Percentiles rank a stretch among this genome's conserved stretches.
phyloP scores from a whole-genome alignment of 192 early-diverging fungal species.

The Podila epicladia region DNA sequence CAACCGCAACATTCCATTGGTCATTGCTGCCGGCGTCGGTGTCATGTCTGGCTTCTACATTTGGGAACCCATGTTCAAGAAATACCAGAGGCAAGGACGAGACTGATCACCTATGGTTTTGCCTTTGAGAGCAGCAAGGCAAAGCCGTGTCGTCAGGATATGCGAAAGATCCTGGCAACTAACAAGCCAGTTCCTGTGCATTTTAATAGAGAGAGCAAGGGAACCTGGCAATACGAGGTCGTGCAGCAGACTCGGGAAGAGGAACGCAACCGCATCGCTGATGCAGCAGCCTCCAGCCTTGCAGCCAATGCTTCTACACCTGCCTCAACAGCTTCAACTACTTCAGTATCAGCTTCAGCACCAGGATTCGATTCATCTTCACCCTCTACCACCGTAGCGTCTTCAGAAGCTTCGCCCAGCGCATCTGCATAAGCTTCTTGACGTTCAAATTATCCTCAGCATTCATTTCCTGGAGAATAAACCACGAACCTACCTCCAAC shows the following conservation, averaged over 20 bases:
- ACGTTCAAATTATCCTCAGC: no score
- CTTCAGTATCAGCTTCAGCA: neutral
- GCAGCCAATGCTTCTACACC: neutral
- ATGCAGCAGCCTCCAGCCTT: constrained; percentile 7
- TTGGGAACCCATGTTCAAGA: constrained; percentile 45
- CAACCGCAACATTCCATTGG: constrained; percentile 32
- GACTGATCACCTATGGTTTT: neutral
- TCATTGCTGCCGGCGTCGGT: constrained; percentile 34
- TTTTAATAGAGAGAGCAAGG: constrained; percentile 33
- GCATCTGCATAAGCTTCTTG: no score
- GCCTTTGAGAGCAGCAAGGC: no score
- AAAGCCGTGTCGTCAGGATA: no score
- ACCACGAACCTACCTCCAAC: no score
- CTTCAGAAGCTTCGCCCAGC: no score
- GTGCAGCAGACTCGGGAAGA: constrained; percentile 42
- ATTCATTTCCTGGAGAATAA: no score
- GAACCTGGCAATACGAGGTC: constrained; percentile 45
- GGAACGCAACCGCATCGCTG: constrained; percentile 31
- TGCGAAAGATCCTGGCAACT: neutral
- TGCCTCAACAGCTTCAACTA: neutral
- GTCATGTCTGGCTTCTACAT: constrained; percentile 46
- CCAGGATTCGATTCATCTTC: neutral
- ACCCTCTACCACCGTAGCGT: neutral
- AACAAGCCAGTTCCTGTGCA: neutral
- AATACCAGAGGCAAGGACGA: constrained; percentile 32